A percentile compares a stretch with the other conserved stretches of the same genome.
Conservation (phyloP, 2,329 filamentous ascomycete species). For the Zymoseptoria tritici region DNA sequence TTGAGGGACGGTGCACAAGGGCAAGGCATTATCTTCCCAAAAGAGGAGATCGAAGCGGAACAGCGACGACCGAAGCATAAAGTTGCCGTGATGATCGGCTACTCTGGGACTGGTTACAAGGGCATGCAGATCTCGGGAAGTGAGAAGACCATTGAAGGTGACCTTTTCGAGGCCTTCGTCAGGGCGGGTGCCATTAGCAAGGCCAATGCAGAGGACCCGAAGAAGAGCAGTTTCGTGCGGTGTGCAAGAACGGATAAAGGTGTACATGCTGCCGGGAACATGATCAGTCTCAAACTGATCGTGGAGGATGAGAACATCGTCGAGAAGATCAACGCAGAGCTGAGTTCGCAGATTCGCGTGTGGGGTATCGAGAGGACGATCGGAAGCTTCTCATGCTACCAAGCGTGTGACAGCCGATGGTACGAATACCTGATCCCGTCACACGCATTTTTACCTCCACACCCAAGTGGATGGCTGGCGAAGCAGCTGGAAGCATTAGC, state of each 20-base stretch:
- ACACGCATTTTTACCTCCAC: constrained; percentile 84
- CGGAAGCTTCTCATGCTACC: constrained; percentile 89
- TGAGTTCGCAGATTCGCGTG: constrained; percentile 83
- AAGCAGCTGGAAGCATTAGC: constrained; percentile 74
- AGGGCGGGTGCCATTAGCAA: constrained; percentile 90
- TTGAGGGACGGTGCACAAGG: constrained; percentile 36
- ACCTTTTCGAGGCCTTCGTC: constrained; percentile 87
- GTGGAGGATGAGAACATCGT: constrained; percentile 85
- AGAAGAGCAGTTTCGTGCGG: constrained; percentile 88
- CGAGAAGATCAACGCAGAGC: constrained; percentile 77
- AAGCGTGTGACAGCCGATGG: constrained; percentile 87
- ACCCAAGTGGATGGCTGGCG: constrained; percentile 78
- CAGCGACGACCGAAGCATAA: constrained; percentile 88
- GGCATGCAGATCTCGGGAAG: constrained; percentile 73
- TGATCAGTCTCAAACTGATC: constrained; percentile 92
- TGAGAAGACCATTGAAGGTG: constrained; percentile 89
- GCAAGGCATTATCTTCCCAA: constrained; percentile 45
- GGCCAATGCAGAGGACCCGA: constrained; percentile 91
- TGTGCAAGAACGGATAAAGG: constrained; percentile 97
- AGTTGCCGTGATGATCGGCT: constrained; percentile 90
- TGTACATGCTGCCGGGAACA: constrained; percentile 90
- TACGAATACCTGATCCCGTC: constrained; percentile 97
- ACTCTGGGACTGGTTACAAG: constrained; percentile 92
- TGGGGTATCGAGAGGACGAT: constrained; percentile 91
- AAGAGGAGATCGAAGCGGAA: constrained; percentile 83